Conservation (phyloP, 2,329 filamentous ascomycete genomes). For the Fusarium ramigenum region DNA sequence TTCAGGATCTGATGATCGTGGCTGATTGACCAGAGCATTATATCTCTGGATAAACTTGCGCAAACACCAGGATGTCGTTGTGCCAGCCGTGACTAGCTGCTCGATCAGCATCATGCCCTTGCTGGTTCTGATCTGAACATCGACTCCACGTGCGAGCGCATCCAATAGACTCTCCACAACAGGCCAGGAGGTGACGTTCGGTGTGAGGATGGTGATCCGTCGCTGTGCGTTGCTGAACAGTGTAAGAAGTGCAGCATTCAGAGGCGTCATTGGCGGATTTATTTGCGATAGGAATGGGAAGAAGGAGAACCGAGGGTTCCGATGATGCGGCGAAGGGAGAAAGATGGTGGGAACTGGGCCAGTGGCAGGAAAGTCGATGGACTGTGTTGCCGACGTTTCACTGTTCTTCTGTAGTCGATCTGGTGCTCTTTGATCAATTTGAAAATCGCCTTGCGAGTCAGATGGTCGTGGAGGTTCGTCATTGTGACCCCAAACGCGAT, state of each 20-base stretch:
- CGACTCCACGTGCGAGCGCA: constrained; percentile 71
- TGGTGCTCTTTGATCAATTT: neutral
- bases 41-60: constrained; percentile 67
- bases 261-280: constrained; percentile 68
- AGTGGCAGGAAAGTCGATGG: constrained; percentile 37
- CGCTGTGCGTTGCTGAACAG: constrained; percentile 66
- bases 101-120: constrained; percentile 79
- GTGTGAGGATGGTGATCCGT: constrained; percentile 76
- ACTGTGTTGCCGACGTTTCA: constrained; percentile 44
- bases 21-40: constrained; percentile 42
- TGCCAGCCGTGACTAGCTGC: constrained; percentile 82
- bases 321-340: constrained; percentile 78
- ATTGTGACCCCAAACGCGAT: constrained; percentile 68
- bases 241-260: constrained; percentile 72
- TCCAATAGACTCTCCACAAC: constrained; percentile 69
- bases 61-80: constrained; percentile 74
- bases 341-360: constrained; percentile 64
- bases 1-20: constrained; percentile 50
- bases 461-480: constrained; percentile 8
- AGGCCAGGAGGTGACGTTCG: constrained; percentile 76
- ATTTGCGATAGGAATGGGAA: constrained; percentile 63
- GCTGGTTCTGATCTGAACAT: constrained; percentile 74
- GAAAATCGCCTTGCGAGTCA: neutral
- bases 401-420: neutral
- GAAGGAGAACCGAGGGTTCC: constrained; percentile 70